Evolutionary conservation across 2,329 filamentous ascomycete species (phyloP), one percentile per base, ranked within the genome.

Genomic region (Samsoniella hepiali): DNA sequence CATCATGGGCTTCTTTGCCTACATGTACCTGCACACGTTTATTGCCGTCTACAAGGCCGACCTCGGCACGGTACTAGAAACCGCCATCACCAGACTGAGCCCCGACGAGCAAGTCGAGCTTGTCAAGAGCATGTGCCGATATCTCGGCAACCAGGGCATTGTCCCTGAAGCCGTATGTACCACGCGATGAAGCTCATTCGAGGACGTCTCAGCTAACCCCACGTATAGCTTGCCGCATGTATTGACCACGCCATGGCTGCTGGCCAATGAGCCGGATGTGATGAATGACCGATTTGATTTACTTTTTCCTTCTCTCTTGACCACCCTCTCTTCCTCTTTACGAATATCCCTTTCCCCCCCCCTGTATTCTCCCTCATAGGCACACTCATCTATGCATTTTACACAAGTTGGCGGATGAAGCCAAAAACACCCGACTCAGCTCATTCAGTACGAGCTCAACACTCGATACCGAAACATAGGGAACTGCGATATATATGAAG

Each of bases 1-100:
- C 79, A 98, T 98, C 81, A 99, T 99, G 95, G 95, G 95, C 9
- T 95, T 97, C 78, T 98, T 99, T 72, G 87, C 94, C 17, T 98
- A 93, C 81, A 93, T 99, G 85, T 99, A 99, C 79, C 99, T 96
- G 79, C 93, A 97, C 76, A 95, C 91, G 72, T 99, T 99, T 76
- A 94, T 99, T 72, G 93, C 93, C 4, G 83, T 92, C 7, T 88
- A 97, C 81, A 92, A 94, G 76, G 88, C 90, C 45, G 92, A 84
- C 63, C 88, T 97, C 27, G 95, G 94, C 27, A 87, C 87, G 62
- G 90, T 99, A 42, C 90, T 99, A 69, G 94, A 99, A 80, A 86
- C 88, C 13, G 94, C 91, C 58, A 96, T 99, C 69, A 96, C 88
- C 6, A 93, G 93, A n/a, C 79, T 99, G 69, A 88, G 87, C 0